These are phyloP conservation scores for Medicago truncatula DNA, from an alignment of 306 rosid species.

Conservation along the genomic window MtrunA17r5.0-ANR NC_053047.1:28148001-28148500, in stretches of 20 bases:
- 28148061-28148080: not conserved
- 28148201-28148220: not conserved
- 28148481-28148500: conserved; percentile 60
- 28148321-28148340: conserved; percentile 11
- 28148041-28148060: not conserved
- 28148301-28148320: not conserved
- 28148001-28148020: too few relatives aligned
- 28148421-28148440: too few relatives aligned
- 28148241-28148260: not conserved
- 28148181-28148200: conserved; percentile 31
- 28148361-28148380: conserved; percentile 54
- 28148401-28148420: too few relatives aligned
- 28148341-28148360: conserved; percentile 70
- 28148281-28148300: not conserved
- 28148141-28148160: not conserved
- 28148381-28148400: conserved; percentile 47
- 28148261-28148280: not conserved
- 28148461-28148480: not conserved
- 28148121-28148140: conserved; percentile 14
- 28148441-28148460: too few relatives aligned
- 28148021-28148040: not conserved
- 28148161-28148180: conserved; percentile 49
- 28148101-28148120: conserved; percentile 18
- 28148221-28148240: not conserved
- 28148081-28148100: conserved; percentile 39